Percentiles rank a stretch among this genome's conserved stretches.
phyloP scores from a whole-genome alignment of 371 early-diverging fungal species.

The Apophysomyces variabilis region DNA sequence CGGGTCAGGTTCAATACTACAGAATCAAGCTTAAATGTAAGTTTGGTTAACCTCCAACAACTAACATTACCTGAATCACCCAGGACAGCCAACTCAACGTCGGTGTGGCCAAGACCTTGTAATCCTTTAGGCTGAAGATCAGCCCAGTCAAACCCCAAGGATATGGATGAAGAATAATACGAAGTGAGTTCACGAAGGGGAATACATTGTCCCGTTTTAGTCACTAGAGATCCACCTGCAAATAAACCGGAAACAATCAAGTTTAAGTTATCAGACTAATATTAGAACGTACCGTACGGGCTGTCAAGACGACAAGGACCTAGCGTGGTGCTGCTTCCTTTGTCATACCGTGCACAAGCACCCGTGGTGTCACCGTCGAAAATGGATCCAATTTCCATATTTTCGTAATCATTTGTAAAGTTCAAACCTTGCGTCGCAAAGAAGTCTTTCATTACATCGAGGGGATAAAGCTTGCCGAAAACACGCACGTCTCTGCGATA shows the following conservation, averaged over 20 bases:
- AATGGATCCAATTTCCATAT: conserved; percentile 51
- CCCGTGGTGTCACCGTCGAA: conserved; percentile 48
- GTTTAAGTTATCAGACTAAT: background rate
- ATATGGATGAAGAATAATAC: conserved; percentile 20
- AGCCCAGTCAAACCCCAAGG: conserved; percentile 47
- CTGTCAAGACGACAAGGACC: conserved; percentile 37
- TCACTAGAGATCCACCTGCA: conserved; percentile 26
- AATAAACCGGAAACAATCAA: background rate
- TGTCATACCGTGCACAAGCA: conserved; percentile 40
- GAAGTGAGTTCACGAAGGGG: conserved; percentile 34
- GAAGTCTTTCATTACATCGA: conserved; percentile 40
- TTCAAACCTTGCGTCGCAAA: conserved; percentile 43
- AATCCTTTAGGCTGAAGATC: conserved; percentile 36
- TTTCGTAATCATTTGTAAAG: conserved; percentile 53
- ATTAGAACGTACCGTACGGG: conserved; percentile 47
- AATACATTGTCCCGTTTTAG: conserved; percentile 36
- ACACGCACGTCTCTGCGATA: conserved; percentile 49
- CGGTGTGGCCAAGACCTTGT: conserved; percentile 22
- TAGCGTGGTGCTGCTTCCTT: conserved; percentile 15
- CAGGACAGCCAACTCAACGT: conserved; percentile 36
- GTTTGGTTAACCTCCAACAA: background rate
- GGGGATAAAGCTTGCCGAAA: conserved; percentile 50
- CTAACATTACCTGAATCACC: conserved; percentile 51
- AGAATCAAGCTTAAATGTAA: background rate
- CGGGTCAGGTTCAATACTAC: conserved; percentile 42